phyloP scores from a whole-genome alignment of 306 rosid species.

The Herpetospermum pedunculosum region DNA sequence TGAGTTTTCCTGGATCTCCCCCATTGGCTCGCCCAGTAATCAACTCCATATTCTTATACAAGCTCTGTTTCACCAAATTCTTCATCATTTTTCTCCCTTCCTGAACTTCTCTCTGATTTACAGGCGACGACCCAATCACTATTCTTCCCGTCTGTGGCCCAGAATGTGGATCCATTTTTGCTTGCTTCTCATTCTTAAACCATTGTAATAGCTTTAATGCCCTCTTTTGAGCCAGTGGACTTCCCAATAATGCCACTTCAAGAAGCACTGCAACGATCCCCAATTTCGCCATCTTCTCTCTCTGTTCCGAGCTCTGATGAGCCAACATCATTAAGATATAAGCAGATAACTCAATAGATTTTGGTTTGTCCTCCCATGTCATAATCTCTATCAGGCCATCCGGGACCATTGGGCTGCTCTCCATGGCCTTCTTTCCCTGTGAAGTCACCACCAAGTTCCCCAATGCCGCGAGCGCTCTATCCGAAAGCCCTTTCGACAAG shows the following conservation, averaged over 20 bases:
- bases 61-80: slow-evolving; percentile 78
- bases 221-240: slow-evolving; percentile 74
- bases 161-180: slow-evolving; percentile 73
- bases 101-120: slow-evolving; percentile 31
- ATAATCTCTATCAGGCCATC: slow-evolving; percentile 44
- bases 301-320: slow-evolving; percentile 73
- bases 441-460: slow-evolving; percentile 71
- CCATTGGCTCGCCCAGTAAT: slow-evolving; percentile 66
- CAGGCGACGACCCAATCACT: slow-evolving; percentile 54
- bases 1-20: slow-evolving; percentile 42
- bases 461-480: slow-evolving; percentile 62
- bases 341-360: slow-evolving; percentile 70
- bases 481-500: slow-evolving; percentile 35
- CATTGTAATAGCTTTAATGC: slow-evolving; percentile 72
- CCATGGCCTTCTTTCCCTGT: slow-evolving; percentile 78
- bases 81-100: slow-evolving; percentile 85
- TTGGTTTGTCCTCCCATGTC: slow-evolving; percentile 80
- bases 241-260: slow-evolving; percentile 73
- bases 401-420: slow-evolving; percentile 45
- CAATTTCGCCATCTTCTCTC: slow-evolving; percentile 54
- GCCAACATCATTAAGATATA: slow-evolving; percentile 82
- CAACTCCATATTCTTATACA: slow-evolving; percentile 72
- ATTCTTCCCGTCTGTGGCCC: slow-evolving; percentile 79
- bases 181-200: slow-evolving; percentile 78
- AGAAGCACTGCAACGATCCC: slow-evolving; percentile 67